Evolutionary conservation across 306 rosid species (phyloP).

Genomic region (Inga laurina): DNA sequence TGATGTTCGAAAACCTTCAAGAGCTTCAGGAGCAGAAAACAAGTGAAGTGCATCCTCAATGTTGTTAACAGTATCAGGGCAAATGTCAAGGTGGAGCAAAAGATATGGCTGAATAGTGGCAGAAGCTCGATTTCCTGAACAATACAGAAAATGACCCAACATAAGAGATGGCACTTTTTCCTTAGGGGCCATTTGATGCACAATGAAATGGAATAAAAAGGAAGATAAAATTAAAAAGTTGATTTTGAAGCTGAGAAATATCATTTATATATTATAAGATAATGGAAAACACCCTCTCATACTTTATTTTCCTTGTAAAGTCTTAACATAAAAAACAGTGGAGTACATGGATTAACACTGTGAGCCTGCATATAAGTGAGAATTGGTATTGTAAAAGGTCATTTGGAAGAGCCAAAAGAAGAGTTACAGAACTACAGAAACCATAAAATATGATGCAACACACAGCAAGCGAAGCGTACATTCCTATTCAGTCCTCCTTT

Average conservation of each 20-base stretch:
- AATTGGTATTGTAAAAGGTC: background rate
- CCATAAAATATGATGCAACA: slow-evolving; percentile 3
- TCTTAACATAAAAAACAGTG: background rate
- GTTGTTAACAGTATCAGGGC: slow-evolving; percentile 66
- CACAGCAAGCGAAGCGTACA: background rate
- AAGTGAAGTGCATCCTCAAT: slow-evolving; percentile 87
- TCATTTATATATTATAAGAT: background rate
- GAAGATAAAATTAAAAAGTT: background rate
- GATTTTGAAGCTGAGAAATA: background rate
- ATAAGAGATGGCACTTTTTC: background rate
- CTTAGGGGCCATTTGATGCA: background rate
- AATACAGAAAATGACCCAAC: slow-evolving; percentile 3
- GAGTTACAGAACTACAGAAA: slow-evolving; percentile 2
- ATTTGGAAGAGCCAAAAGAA: background rate
- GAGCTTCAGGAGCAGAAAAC: slow-evolving; percentile 88
- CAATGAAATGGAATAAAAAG: background rate
- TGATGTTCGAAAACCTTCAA: slow-evolving; percentile 88
- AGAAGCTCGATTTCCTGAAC: slow-evolving; percentile 53
- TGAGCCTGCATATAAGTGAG: background rate
- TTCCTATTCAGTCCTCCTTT: background rate
- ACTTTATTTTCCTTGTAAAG: background rate
- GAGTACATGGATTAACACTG: background rate
- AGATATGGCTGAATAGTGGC: slow-evolving; percentile 83
- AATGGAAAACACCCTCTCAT: background rate
- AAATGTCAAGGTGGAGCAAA: slow-evolving; percentile 90